Evolutionary conservation across 768 basidiomycete species (phyloP), one percentile per base, ranked within the genome.

Genomic region (Hericium coralloides): DNA sequence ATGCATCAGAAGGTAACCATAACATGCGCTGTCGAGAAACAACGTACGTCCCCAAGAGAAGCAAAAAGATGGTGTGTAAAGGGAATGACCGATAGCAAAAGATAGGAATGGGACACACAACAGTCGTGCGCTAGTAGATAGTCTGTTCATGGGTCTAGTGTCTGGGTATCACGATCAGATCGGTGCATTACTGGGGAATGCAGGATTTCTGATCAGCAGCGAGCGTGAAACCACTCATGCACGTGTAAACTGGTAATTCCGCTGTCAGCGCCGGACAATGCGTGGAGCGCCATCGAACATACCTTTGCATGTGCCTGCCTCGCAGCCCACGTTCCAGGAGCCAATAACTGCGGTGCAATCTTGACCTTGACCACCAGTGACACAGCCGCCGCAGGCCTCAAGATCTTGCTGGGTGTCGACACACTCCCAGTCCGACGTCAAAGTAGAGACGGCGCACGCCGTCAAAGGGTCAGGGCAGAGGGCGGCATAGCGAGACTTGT

Each of bases 371-470:
- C 81, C 82, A n/a, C 78, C 69, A 17, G 79, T 76, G 2, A 79
- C 69, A 66, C 89, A 92, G 26, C 90, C 89, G 60, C 89, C 89
- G 69, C 89, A 92, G 14, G 83, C 83, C 58, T 81, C 75, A 49
- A 91, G 76, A 58, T 90, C 87, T 47, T 71, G 72, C 17, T 69
- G 62, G 31, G 77, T 77, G 69, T 92, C 85, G 53, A 91, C 64
- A 65, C 84, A 87, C 64, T 87, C 84, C 61, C 74, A 82, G 55
- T 81, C 79, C 36, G 69, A 74, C 45, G 63, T 62, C 20, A 63
- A 38, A 48, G 60, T 63, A 20, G 69, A 55, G 59, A 85, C 73
- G 17, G 82, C 81, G 70, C 84, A 87, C 26, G 82, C 82, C 39
- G 79, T 73, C 36, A 81, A 68, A 37, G 75, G 77, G 47, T 63